Percentiles rank a stretch among this genome's conserved stretches.
phyloP scores from a whole-genome alignment of 2,329 filamentous ascomycete species.

The Fusarium clavum region DNA sequence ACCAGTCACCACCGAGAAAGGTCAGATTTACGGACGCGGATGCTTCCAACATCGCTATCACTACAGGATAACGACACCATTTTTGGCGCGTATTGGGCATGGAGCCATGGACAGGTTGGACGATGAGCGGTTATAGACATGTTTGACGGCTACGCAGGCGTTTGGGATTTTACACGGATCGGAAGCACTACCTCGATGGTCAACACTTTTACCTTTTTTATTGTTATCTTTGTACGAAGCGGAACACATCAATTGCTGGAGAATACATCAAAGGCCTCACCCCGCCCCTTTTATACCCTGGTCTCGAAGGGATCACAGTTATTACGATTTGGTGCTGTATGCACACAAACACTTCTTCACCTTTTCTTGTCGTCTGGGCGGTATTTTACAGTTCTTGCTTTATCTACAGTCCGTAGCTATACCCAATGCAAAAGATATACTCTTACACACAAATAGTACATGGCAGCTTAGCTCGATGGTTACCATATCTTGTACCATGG shows the following conservation, averaged over 20 bases:
- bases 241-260: constrained; percentile 14
- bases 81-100: not conserved
- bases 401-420: constrained; percentile 12
- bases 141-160: constrained; percentile 24
- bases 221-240: not conserved
- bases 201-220: constrained; percentile 7
- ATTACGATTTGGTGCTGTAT: constrained; percentile 7
- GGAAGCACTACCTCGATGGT: constrained; percentile 2
- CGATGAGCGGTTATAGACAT: constrained; percentile 2
- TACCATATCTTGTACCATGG: constrained; percentile 71
- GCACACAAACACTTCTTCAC: constrained; percentile 4
- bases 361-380: not conserved
- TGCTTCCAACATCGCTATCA: constrained; percentile 47
- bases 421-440: constrained; percentile 36
- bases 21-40: constrained; percentile 58
- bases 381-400: constrained; percentile 17
- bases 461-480: constrained; percentile 9
- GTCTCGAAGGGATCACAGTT: constrained; percentile 21
- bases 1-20: constrained; percentile 45
- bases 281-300: constrained; percentile 35
- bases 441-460: constrained; percentile 45
- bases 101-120: not conserved
- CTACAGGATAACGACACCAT: constrained; percentile 45
- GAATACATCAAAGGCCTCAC: constrained; percentile 25
- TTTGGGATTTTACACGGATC: constrained; percentile 22